Evolutionary conservation across 257 asterid species (phyloP), one percentile per base, ranked within the genome.

Genomic region (Plectranthus barbatus): DNA sequence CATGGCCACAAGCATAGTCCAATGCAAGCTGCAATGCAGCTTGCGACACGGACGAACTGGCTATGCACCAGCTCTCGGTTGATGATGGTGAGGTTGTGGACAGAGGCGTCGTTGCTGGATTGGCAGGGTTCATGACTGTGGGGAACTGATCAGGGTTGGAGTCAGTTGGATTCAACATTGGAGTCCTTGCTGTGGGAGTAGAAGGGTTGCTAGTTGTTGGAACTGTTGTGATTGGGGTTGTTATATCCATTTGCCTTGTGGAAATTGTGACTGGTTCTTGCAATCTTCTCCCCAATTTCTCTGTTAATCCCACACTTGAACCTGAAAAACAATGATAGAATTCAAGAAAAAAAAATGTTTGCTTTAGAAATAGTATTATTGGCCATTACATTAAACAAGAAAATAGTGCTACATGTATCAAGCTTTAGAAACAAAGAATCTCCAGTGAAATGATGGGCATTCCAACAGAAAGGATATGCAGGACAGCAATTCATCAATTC

Each of bases 41-140:
- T 31, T 69, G 78, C 3, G 86, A 76, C 17, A 76, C 91, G 8
- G 94, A 75, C 62, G 59, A 72, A 64, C 81, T 75, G 9, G 97
- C 97, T 7, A 89, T 69, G 57, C 97, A 89, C 95, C 97, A 89
- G 80, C 95, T 84, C 20, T 82, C 75, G 24, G 81, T 45, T 14
- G 87, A 67, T 14, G 77, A 26, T 8, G 81, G 74, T 0, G 88
- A n/a, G 50, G 60, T 71, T 2, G 90, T 70, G 33, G 80, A 18
- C 18, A 75, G 57, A 2, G 93, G 93, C 0, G 81, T 77, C 70
- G 62, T 62, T 5, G 56, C 64, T 0, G 95, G 95, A 23, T 77
- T 80, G 10, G 70, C 71, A 0, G 95, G 84, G 33, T 76, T 81
- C 67, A 57, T 54, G 5, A 74, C 17, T 9, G 62, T 39, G 4